Evolutionary conservation across 2,329 filamentous ascomycete species (phyloP).

Genomic region (Trichoderma atrobrunneum): DNA sequence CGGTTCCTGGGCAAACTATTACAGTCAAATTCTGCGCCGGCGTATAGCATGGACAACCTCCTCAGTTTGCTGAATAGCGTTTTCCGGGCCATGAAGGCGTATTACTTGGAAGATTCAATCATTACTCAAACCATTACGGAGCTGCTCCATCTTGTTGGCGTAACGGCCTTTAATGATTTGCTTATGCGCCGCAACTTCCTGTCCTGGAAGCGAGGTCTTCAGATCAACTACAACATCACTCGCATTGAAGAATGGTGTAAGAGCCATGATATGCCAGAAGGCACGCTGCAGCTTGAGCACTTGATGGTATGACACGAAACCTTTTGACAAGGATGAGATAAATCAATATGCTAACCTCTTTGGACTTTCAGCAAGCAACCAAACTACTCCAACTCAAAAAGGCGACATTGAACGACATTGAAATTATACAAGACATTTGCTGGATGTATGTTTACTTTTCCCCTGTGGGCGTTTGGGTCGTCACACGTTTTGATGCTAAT

Average conservation of each 20-base stretch:
- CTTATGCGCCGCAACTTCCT: slow-evolving; percentile 98
- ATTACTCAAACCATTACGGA: slow-evolving; percentile 95
- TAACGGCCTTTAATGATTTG: slow-evolving; percentile 97
- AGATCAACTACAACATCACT: slow-evolving; percentile 99
- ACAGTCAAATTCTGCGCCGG: slow-evolving; percentile 82
- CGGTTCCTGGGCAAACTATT: slow-evolving; percentile 96
- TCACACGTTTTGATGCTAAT: background rate
- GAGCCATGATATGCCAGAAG: slow-evolving; percentile 99
- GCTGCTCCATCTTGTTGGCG: slow-evolving; percentile 85
- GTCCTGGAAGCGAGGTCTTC: slow-evolving; percentile 97
- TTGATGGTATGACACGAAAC: slow-evolving; percentile 68
- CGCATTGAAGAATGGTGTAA: slow-evolving; percentile 99
- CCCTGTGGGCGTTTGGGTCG: background rate
- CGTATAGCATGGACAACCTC: slow-evolving; percentile 99
- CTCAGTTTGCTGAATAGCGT: slow-evolving; percentile 94
- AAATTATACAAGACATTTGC: slow-evolving; percentile 99
- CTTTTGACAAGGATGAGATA: background rate
- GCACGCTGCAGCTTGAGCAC: slow-evolving; percentile 94
- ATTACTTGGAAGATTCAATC: slow-evolving; percentile 94
- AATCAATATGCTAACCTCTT: slow-evolving; percentile 12
- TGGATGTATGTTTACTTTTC: slow-evolving; percentile 77
- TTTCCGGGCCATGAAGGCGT: slow-evolving; percentile 98
- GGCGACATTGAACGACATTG: slow-evolving; percentile 96
- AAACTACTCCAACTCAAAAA: slow-evolving; percentile 99
- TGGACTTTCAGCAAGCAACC: slow-evolving; percentile 73